phyloP scores from a whole-genome alignment of 805 yeast genomes.

The Lipomyces orientalis region DNA sequence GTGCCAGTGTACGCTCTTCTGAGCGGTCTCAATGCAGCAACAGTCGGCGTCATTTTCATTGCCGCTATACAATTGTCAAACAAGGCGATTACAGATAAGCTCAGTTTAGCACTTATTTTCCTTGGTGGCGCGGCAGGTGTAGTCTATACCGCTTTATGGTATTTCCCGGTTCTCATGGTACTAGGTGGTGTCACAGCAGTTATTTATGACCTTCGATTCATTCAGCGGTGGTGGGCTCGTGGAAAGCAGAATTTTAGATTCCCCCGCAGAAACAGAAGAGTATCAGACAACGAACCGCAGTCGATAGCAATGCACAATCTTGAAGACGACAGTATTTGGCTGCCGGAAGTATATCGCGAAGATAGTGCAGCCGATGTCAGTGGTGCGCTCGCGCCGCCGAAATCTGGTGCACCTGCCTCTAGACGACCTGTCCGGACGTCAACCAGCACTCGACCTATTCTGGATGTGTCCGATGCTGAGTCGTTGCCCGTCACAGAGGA shows the following conservation, averaged over 20 bases:
- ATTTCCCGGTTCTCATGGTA: conserved; percentile 34
- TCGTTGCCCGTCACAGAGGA: not conserved
- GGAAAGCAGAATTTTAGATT: conserved; percentile 7
- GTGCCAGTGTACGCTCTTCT: conserved; percentile 31
- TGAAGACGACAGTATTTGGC: conserved; percentile 26
- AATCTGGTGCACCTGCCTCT: not conserved
- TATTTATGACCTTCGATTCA: conserved; percentile 21
- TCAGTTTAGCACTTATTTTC: conserved; percentile 26
- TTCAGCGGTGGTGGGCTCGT: conserved; percentile 6
- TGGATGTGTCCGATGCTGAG: conserved; percentile 6
- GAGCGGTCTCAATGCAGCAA: conserved; percentile 33
- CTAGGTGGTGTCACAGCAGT: conserved; percentile 26
- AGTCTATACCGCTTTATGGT: conserved; percentile 32
- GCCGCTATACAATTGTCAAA: conserved; percentile 31
- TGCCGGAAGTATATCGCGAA: conserved; percentile 27
- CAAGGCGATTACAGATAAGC: conserved; percentile 31
- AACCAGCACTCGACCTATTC: not conserved
- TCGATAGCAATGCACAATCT: conserved; percentile 7
- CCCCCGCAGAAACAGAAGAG: conserved; percentile 11
- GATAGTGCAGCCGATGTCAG: conserved; percentile 14
- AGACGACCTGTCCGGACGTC: conserved; percentile 7
- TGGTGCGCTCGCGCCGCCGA: not conserved
- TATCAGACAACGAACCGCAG: not conserved
- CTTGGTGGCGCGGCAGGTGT: conserved; percentile 30
- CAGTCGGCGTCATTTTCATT: conserved; percentile 33